Evolutionary conservation across 2,329 filamentous ascomycete species (phyloP), one percentile per base, ranked within the genome.

Genomic region (Talaromyces sp.): DNA sequence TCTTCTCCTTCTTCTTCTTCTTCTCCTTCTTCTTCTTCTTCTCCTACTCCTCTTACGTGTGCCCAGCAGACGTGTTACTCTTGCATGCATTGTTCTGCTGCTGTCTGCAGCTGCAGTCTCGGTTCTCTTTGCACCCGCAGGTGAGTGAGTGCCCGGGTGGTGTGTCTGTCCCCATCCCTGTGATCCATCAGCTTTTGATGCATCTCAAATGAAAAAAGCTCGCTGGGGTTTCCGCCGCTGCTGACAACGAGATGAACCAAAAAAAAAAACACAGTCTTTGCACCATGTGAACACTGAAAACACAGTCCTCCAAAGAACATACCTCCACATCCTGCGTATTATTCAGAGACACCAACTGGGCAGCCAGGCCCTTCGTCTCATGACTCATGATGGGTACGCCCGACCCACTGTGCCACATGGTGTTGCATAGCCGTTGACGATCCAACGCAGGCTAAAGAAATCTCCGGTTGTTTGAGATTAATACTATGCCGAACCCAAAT

Each of bases 351-450:
- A 47, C 23, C 44, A 23, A 47, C 9, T 5, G 44, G 44, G 44
- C n/a, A 47, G 7, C 23, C 18, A 27, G 44, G 44, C n/a, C 23
- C 44, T n/a, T 27, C 8, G 44, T 47, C 44, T 47, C 44, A 47
- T 47, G 44, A 47, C 44, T 47, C n/a, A 47, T 4, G 44, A 47
- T 18, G 44, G n/a, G 50, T 53, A 53, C 23, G 50, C 4, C 50
- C 50, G 27, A 53, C 50, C 54, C 54, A 56, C 54, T 8, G 34
- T 56, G 54, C 54, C 54, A 56, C 54, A 56, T 56, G 54, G 54
- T 36, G 54, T 56, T 56, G 54, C 54, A 56, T 56, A n/a, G 54
- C 54, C 54, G 54, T 56, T 56, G 31, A 33, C 31, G 54, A 56
- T 56, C 54, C 27, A 36, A 56, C 31, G 34, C 33, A 34, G 28